Conservation (phyloP, 2,329 filamentous ascomycete species). For the Aureobasidium sp. region DNA sequence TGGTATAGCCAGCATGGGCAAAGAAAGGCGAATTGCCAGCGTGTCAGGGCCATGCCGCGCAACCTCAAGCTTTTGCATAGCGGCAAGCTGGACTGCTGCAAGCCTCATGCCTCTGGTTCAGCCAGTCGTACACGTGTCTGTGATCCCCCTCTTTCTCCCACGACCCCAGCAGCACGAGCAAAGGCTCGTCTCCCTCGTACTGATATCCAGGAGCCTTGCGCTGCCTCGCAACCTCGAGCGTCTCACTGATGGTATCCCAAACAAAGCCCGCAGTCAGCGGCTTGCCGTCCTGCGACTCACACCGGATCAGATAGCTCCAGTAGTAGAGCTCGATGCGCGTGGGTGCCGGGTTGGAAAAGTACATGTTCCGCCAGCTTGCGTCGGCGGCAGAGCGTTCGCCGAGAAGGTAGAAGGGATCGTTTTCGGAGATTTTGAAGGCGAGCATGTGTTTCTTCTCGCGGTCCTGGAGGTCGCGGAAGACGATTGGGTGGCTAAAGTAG, state of each 20-base stretch:
- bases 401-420: slow-evolving; percentile 9
- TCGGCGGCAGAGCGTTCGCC: background rate
- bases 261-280: slow-evolving; percentile 10
- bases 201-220: slow-evolving; percentile 10
- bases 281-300: slow-evolving; percentile 12
- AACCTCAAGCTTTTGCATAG: background rate
- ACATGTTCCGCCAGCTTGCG: slow-evolving; percentile 10
- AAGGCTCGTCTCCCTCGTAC: slow-evolving; percentile 7
- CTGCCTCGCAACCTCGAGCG: slow-evolving; percentile 9
- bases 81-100: slow-evolving; percentile 8
- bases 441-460: slow-evolving; percentile 11
- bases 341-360: slow-evolving; percentile 9
- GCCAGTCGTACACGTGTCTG: slow-evolving; percentile 12
- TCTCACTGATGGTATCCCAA: slow-evolving; percentile 10
- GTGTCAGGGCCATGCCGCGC: background rate
- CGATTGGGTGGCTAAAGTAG: slow-evolving; percentile 4
- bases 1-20: background rate
- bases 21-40: no score
- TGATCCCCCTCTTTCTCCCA: slow-evolving; percentile 7
- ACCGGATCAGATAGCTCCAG: slow-evolving; percentile 12
- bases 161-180: slow-evolving; percentile 10
- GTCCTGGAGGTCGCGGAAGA: slow-evolving; percentile 11
- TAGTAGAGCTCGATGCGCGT: slow-evolving; percentile 11
- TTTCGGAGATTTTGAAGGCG: slow-evolving; percentile 11
- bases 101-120: slow-evolving; percentile 11